Evolutionary conservation across 176 grass and related monocot genomes (phyloP).

Genomic region (Rhynchospora pubera): DNA sequence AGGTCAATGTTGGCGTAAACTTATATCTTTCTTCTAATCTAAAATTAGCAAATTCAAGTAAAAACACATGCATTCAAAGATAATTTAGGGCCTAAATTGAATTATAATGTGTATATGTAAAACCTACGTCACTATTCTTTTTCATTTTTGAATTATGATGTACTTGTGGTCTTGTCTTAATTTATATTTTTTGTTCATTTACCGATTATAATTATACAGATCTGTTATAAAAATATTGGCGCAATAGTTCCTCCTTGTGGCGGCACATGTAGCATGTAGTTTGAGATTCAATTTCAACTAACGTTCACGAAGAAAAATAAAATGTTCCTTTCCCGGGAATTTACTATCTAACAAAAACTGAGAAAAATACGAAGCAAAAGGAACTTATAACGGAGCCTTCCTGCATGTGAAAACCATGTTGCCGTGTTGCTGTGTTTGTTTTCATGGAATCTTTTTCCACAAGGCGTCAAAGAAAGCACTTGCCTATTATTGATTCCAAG

Average conservation of each 20-base stretch:
- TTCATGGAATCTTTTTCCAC: neutral
- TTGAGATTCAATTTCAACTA: neutral
- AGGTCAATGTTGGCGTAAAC: neutral
- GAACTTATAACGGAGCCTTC: neutral
- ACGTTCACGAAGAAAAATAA: neutral
- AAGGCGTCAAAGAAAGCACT: neutral
- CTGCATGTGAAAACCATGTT: constrained; percentile 14
- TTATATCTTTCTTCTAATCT: neutral
- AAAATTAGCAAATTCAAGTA: too few species aligned
- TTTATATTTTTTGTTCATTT: neutral
- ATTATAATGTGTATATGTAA: too few species aligned
- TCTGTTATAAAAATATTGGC: neutral
- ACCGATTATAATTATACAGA: neutral
- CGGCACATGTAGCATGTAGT: neutral
- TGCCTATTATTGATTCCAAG: neutral
- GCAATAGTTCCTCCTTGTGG: neutral
- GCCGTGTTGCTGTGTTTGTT: neutral
- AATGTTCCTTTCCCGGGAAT: neutral
- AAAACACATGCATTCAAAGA: too few species aligned
- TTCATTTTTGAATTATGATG: neutral
- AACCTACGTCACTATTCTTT: neutral
- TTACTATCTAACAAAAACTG: neutral
- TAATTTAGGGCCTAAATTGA: too few species aligned
- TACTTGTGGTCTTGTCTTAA: neutral
- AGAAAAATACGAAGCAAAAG: neutral